Evolutionary conservation across 129 eudicot species (phyloP).

Genomic region (Silybum marianum): DNA sequence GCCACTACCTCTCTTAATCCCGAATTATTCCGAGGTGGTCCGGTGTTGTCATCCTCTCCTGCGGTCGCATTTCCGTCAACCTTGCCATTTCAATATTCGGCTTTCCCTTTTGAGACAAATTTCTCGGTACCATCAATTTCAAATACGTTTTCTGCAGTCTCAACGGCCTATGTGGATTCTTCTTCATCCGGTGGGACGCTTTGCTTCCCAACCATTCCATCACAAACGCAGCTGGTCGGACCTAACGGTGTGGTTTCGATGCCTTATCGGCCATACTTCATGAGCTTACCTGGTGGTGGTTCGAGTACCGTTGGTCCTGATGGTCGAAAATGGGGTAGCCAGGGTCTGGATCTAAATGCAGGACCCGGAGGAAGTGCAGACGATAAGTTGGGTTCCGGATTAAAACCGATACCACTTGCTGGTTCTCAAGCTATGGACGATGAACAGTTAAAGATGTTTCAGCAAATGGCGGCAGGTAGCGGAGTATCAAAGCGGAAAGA

Average conservation of each 20-base stretch:
- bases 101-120: conserved; percentile 70
- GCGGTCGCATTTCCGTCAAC: conserved; percentile 58
- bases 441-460: conserved; percentile 57
- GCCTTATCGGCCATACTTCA: conserved; percentile 63
- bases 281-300: conserved; percentile 64
- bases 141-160: conserved; percentile 60
- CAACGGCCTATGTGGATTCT: conserved; percentile 58
- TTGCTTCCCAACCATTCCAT: conserved; percentile 51
- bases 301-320: conserved; percentile 52
- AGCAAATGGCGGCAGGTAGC: conserved; percentile 44
- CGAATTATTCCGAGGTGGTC: conserved; percentile 63
- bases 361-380: conserved; percentile 70
- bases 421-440: conserved; percentile 54
- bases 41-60: conserved; percentile 82
- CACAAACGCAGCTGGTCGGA: conserved; percentile 62
- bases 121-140: conserved; percentile 63
- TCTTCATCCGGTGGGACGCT: conserved; percentile 64
- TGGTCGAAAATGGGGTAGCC: conserved; percentile 68
- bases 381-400: conserved; percentile 42
- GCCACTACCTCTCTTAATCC: conserved; percentile 47
- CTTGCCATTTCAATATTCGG: conserved; percentile 63
- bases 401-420: conserved; percentile 56
- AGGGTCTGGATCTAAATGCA: conserved; percentile 79
- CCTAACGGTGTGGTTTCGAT: conserved; percentile 48
- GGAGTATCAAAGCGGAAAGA: conserved; percentile 73